phyloP scores from a whole-genome alignment of 164 flowering plant species.

The Annona squamosa region DNA sequence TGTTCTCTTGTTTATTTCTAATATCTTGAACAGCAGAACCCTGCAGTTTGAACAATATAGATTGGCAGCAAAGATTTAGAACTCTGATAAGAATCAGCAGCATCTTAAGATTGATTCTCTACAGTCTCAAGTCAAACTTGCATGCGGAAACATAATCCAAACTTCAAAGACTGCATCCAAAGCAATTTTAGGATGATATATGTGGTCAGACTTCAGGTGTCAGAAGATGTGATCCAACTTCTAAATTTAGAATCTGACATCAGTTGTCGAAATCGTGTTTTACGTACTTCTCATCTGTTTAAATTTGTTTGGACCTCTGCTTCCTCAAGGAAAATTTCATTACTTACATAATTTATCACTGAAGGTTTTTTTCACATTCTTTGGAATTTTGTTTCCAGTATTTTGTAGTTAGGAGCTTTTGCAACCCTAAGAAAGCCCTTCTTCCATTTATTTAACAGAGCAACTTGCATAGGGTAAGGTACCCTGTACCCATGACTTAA shows the following conservation, averaged over 20 bases:
- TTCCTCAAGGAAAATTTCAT: too few relatives aligned
- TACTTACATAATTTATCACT: too few relatives aligned
- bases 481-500: too few relatives aligned
- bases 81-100: background rate
- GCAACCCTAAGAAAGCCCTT: background rate
- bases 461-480: too few relatives aligned
- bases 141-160: background rate
- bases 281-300: too few relatives aligned
- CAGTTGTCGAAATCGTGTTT: background rate
- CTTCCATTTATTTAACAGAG: background rate
- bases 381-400: too few relatives aligned
- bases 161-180: background rate
- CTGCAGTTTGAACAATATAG: slow-evolving; percentile 17
- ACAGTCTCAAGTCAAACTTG: background rate
- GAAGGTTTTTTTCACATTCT: too few relatives aligned
- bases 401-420: background rate
- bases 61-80: slow-evolving; percentile 4
- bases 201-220: background rate
- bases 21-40: slow-evolving; percentile 13
- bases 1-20: slow-evolving; percentile 25
- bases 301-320: too few relatives aligned
- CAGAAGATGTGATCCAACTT: background rate
- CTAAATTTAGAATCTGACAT: background rate
- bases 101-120: background rate
- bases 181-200: background rate